Percentiles rank a stretch among this genome's conserved stretches.
These are phyloP conservation scores for Helianthus tuberosus DNA, from an alignment of 129 eudicot genomes.

Conservation along the genomic window DNA sequence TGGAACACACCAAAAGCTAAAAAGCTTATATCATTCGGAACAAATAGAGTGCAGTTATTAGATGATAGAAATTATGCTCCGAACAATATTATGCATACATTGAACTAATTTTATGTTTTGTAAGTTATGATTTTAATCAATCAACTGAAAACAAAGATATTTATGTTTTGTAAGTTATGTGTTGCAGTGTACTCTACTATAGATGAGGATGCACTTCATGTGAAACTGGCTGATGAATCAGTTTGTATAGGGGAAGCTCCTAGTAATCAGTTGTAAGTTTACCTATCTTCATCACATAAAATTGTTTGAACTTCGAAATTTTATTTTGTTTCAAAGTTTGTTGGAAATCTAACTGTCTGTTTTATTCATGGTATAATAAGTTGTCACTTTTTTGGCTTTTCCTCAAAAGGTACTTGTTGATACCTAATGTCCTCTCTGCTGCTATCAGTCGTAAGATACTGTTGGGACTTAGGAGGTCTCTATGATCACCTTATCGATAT, in stretches of 20 bases:
- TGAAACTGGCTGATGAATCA: slow-evolving; percentile 95
- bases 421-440: slow-evolving; percentile 88
- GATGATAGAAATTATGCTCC: slow-evolving; percentile 19
- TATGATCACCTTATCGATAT: too few relatives aligned
- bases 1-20: slow-evolving; percentile 2
- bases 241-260: too few relatives aligned
- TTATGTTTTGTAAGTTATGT: too few relatives aligned
- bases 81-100: background rate
- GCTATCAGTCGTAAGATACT: slow-evolving; percentile 61
- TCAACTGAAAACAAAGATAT: background rate
- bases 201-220: slow-evolving; percentile 98
- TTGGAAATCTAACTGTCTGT: background rate
- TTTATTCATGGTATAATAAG: too few relatives aligned
- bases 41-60: background rate
- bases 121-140: background rate
- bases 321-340: background rate
- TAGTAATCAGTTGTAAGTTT: slow-evolving; percentile 91
- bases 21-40: background rate
- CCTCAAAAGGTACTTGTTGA: slow-evolving; percentile 70
- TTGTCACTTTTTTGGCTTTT: background rate
- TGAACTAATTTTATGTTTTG: background rate
- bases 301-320: background rate
- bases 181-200: slow-evolving; percentile 98
- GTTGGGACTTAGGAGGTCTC: background rate
- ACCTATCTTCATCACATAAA: slow-evolving; percentile 6